These are phyloP conservation scores for Mycena citricolor DNA, from an alignment of 1,284 basidiomycete species.

Conservation along the genomic window DNA sequence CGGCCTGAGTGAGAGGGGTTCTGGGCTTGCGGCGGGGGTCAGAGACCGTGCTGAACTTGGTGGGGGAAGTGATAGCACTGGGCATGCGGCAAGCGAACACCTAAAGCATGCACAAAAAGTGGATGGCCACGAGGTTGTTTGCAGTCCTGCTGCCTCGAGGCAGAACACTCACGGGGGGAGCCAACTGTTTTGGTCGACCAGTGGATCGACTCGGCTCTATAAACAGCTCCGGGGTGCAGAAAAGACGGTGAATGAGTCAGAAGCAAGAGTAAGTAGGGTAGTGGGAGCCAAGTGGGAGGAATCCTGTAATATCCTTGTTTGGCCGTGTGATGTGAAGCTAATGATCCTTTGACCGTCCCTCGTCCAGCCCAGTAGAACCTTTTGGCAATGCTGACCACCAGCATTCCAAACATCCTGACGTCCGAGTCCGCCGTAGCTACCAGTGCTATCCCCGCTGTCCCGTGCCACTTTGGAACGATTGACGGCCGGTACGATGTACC, in stretches of 20 bases:
- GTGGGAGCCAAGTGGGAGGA: too few species aligned
- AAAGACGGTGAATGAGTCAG: not conserved
- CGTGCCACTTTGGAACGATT: too few species aligned
- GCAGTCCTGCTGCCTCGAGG: constrained; percentile 23
- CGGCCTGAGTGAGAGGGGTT: constrained; percentile 6
- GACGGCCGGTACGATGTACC: too few species aligned
- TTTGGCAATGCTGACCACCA: too few species aligned
- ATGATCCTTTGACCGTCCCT: too few species aligned
- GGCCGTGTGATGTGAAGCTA: too few species aligned
- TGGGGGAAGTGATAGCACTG: constrained; percentile 1
- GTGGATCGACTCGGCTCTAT: not conserved
- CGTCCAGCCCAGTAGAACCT: too few species aligned
- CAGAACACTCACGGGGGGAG: constrained; percentile 14
- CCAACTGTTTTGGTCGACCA: not conserved
- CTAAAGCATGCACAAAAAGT: constrained; percentile 2
- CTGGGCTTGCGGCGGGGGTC: constrained; percentile 21
- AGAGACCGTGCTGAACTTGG: constrained; percentile 18
- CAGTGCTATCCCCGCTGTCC: too few species aligned
- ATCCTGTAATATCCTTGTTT: too few species aligned
- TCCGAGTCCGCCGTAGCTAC: too few species aligned
- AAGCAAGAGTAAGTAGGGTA: too few species aligned
- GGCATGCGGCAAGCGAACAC: constrained; percentile 12
- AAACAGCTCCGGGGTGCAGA: constrained; percentile 8
- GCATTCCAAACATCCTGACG: too few species aligned
- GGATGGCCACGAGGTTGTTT: constrained; percentile 15